Base-by-base conservation (phyloP, 805 yeast genomes). In the Kazachstania taianensis region DNA sequence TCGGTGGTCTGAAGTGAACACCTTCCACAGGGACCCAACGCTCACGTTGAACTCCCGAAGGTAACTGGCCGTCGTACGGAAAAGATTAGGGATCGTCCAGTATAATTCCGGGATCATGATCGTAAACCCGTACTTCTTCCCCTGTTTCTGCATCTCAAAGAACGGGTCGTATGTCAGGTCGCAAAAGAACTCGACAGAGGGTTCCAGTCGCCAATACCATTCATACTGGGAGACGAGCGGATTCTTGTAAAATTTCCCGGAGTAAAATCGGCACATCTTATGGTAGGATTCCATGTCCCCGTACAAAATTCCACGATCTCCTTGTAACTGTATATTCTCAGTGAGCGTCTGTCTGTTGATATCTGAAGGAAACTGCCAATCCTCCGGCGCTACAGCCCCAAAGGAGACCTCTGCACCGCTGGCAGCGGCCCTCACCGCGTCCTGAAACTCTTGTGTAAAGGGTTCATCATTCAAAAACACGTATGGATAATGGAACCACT, bases 161-260 rank as follows among this genome's bases (percentile, higher is more conserved):
- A 89, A 92, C 10, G 96, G 94, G 59, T 89, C 97, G 59, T 87
- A 85, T 0, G 94, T 80, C 37, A 86, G 59, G 56, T 89, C 96
- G 60, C 98, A 89, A 55, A 69, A 85, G 53, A 84, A 85, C 45
- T 82, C 78, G 28, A 89, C 92, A 44, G 81, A 81, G 3, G 97
- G 97, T 57, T 92, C 98, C 9, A 92, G 85, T 38, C 97, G 69
- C 96, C 96, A 87, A 61, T 86, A 89, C 94, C 95, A 89, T 42
- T 86, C 85, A 38, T 75, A 69, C 41, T 75, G 69, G 34, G 59
- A 59, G 29, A 89, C 78, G 42, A 83, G 53, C 5, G 81, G 81
- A 56, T 89, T 96, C 41, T 78, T 73, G 61, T 73, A 84, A 52
- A 89, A 89, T 39, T 67, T 66, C 1, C 95, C 94, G 0, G 94